A percentile compares a stretch with the other conserved stretches of the same genome.
Conservation (phyloP, 139 green algal genomes). For the Desmodesmus armatus region DNA sequence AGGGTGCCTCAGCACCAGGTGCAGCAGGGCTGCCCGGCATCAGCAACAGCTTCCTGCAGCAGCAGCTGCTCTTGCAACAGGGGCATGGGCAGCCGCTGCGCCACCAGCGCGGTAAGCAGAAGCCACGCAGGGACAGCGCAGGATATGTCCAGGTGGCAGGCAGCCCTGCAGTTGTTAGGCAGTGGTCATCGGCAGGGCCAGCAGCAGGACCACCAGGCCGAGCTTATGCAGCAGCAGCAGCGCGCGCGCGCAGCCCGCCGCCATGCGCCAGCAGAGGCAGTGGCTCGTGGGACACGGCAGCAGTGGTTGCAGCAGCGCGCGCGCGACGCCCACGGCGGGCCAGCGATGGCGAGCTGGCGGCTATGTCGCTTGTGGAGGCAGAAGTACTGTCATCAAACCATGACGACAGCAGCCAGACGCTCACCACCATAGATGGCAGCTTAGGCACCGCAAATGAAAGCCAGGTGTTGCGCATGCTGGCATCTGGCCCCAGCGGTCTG, state of each 20-base stretch:
- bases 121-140: neutral
- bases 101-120: too few species aligned
- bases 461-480: too few species aligned
- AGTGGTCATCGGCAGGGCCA: neutral
- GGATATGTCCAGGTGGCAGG: neutral
- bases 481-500: too few species aligned
- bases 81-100: neutral
- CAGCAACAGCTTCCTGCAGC: neutral
- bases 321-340: neutral
- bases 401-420: too few species aligned
- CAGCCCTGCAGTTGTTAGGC: neutral
- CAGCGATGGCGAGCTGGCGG: too few species aligned
- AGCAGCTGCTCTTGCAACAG: neutral
- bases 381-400: too few species aligned
- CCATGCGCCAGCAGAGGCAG: neutral
- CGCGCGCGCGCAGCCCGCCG: neutral
- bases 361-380: too few species aligned
- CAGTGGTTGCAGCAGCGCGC: neutral
- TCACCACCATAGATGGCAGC: too few species aligned
- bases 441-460: too few species aligned
- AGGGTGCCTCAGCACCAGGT: too few species aligned
- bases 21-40: neutral
- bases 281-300: neutral
- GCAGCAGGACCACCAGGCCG: neutral
- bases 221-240: neutral